Evolutionary conservation across 2,329 filamentous ascomycete genomes (phyloP), one percentile per base, ranked within the genome.

Genomic region (Emmonsia crescens): DNA sequence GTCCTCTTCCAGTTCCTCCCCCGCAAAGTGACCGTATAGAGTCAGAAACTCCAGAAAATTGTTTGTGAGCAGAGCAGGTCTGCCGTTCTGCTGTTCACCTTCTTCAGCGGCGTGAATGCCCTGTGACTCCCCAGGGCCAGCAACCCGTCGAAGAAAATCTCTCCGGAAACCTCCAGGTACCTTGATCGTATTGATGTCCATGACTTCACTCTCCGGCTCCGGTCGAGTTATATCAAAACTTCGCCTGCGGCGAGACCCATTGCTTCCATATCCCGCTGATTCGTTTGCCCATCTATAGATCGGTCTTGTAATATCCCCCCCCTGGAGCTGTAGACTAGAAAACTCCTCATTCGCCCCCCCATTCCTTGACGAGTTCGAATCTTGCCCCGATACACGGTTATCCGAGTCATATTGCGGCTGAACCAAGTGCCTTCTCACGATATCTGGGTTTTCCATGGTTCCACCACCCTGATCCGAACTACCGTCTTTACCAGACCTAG

Each of bases 261-360:
- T 74, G 19, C 77, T 76, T 56, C 79, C 78, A 66, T 86, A 84
- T 55, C 85, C 80, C 71, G 95, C 87, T 59, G 89, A 89, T 72
- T 95, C 89, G 74, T 97, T 91, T 5, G 91, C 91, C 90, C 95
- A 99, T 68, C 90, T 88, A 79, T 99, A 99, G 68, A 99, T 96
- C 60, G 93, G 90, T 64, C 94, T 83, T 29, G 93, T 96, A 62
- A 96, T 88, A 73, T 99, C 94, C 65, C 94, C 94, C 63, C 94
- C 94, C 73, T 97, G 95, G 55, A 99, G 79, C 71, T 87, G 87
- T 72, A 99, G 76, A 75, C 94, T 97, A 36, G 92, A 96, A 73
- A 99, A 99, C 70, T 96, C 90, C 63, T 94, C 89, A 87, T 85
- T 64, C 85, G 64, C 79, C 49, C 76, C 71, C 1, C 59, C 33